These are phyloP conservation scores for Moesziomyces sp. DNA, from an alignment of 1,284 basidiomycete genomes.

Conservation along the genomic window DNA sequence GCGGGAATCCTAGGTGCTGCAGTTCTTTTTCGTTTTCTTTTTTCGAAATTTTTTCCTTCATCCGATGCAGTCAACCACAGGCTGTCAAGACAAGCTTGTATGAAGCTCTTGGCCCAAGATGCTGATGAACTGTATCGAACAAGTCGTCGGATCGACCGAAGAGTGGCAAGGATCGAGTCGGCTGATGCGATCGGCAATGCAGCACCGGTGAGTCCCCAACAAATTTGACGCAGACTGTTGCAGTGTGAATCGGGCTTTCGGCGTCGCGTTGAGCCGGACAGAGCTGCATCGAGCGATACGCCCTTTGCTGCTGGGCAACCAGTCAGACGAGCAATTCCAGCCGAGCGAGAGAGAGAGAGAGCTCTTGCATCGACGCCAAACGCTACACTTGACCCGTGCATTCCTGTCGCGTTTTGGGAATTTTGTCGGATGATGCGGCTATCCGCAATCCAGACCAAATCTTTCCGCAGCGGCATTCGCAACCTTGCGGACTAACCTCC, in stretches of 20 bases:
- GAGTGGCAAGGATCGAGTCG: too few relatives aligned
- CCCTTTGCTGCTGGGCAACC: neutral
- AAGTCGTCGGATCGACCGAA: too few relatives aligned
- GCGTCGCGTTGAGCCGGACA: neutral
- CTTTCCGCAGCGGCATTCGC: neutral
- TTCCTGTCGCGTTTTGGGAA: neutral
- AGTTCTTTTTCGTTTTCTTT: slow-evolving; percentile 70
- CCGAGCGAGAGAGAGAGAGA: too few relatives aligned
- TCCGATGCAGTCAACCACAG: too few relatives aligned
- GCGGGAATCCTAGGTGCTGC: slow-evolving; percentile 83
- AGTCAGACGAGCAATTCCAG: neutral
- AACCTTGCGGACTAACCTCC: neutral
- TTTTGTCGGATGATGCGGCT: neutral
- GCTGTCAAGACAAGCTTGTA: too few relatives aligned
- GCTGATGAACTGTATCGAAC: too few relatives aligned
- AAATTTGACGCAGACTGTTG: neutral
- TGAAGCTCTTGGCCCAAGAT: too few relatives aligned
- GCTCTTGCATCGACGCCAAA: slow-evolving; percentile 2
- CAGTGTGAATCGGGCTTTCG: neutral
- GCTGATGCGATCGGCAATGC: too few relatives aligned
- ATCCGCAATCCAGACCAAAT: too few relatives aligned
- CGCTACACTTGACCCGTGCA: slow-evolving; percentile 5
- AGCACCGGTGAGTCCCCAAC: neutral
- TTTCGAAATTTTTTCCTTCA: too few relatives aligned
- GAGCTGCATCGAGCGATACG: slow-evolving; percentile 6